A percentile compares a stretch with the other conserved stretches of the same genome.
These are phyloP conservation scores for Misopates orontium DNA, from an alignment of 257 asterid species.

Conservation along the genomic window DNA sequence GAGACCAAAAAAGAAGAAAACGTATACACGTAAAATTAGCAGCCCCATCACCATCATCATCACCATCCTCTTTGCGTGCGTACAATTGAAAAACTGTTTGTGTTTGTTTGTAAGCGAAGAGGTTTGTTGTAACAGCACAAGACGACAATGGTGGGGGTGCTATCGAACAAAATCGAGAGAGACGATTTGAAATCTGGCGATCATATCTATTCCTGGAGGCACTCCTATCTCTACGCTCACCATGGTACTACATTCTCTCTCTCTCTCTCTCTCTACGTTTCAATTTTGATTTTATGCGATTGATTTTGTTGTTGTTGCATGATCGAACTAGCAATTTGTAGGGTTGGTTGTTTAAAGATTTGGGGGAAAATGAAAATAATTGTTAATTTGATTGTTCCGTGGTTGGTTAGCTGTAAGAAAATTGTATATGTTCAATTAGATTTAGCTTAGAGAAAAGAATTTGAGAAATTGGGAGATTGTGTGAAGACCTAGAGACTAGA, in stretches of 20 bases:
- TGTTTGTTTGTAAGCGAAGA: too few species aligned
- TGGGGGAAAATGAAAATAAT: not conserved
- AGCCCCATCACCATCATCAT: too few species aligned
- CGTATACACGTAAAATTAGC: too few species aligned
- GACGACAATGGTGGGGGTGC: slow-evolving; percentile 44
- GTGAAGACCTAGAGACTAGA: too few species aligned
- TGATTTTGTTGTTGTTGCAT: not conserved
- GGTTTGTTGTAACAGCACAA: too few species aligned
- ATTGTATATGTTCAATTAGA: not conserved
- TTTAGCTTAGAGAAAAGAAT: too few species aligned
- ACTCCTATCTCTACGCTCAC: slow-evolving; percentile 73
- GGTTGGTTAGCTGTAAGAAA: not conserved
- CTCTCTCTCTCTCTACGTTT: not conserved
- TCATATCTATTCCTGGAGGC: slow-evolving; percentile 91
- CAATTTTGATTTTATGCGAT: not conserved
- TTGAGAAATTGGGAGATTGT: too few species aligned
- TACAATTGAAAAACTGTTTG: too few species aligned
- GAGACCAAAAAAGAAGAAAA: too few species aligned
- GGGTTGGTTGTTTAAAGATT: too few species aligned
- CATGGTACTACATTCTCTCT: slow-evolving; percentile 46
- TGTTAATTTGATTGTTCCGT: not conserved
- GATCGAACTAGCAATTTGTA: too few species aligned
- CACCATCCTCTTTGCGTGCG: too few species aligned
- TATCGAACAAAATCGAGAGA: slow-evolving; percentile 63
- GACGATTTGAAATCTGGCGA: slow-evolving; percentile 72